A percentile compares a stretch with the other conserved stretches of the same genome.
Evolutionary conservation across 1,284 basidiomycete genomes (phyloP).

Genomic region (Prillingera fragicola): DNA sequence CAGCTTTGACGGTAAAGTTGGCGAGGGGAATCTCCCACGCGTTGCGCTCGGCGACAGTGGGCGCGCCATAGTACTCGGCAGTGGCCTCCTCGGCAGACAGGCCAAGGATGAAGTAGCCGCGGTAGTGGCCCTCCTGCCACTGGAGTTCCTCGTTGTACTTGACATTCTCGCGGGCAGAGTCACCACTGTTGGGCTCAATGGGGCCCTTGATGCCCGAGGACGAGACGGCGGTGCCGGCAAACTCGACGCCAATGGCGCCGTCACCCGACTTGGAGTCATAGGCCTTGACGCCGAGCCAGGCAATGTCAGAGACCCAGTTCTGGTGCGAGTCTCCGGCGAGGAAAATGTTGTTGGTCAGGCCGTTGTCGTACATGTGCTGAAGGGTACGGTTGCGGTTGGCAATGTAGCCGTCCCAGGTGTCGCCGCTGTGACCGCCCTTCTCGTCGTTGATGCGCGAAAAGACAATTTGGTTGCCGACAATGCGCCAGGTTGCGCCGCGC

Average conservation of each 20-base stretch:
- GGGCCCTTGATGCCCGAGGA: conserved; percentile 55
- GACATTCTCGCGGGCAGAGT: conserved; percentile 12
- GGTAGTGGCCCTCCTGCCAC: conserved; percentile 61
- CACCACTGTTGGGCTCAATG: conserved; percentile 33
- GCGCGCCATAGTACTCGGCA: conserved; percentile 60
- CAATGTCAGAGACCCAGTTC: conserved; percentile 34
- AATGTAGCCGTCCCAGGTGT: conserved; percentile 63
- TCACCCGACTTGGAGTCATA: conserved; percentile 56
- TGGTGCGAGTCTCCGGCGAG: conserved; percentile 63
- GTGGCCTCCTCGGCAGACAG: conserved; percentile 52
- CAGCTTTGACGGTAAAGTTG: conserved; percentile 44
- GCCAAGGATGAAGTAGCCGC: conserved; percentile 60
- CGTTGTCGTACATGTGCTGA: conserved; percentile 54
- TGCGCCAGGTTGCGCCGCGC: conserved; percentile 57
- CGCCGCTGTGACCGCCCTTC: conserved; percentile 39
- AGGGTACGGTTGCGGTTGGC: conserved; percentile 58
- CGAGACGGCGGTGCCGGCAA: conserved; percentile 62
- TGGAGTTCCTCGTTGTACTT: conserved; percentile 53
- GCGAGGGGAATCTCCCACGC: conserved; percentile 48
- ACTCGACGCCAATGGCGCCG: conserved; percentile 61
- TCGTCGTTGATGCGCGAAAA: conserved; percentile 26
- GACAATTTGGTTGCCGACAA: conserved; percentile 59
- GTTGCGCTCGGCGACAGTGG: conserved; percentile 54
- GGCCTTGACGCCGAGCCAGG: conserved; percentile 34
- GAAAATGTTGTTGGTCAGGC: conserved; percentile 58